Percentiles rank a stretch among this genome's conserved stretches.
These are phyloP conservation scores for Globisporangium heterothallicum DNA, from an alignment of 352 stramenopile species.

Conservation along the genomic window DNA sequence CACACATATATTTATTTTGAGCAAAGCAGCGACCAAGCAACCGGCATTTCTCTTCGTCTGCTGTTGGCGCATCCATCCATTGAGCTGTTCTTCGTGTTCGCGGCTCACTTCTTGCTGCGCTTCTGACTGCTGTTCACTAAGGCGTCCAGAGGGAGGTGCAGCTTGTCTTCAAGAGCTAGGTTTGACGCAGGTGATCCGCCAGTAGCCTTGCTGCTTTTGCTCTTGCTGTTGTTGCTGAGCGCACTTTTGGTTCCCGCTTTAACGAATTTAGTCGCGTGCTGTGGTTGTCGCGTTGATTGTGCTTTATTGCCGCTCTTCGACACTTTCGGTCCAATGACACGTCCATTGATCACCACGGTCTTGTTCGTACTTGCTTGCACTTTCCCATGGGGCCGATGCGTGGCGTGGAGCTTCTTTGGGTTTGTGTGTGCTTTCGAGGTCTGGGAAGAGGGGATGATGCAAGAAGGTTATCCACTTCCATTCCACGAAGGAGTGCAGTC, in stretches of 20 bases:
- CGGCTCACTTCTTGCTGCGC: conserved; percentile 11
- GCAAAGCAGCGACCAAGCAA: neutral
- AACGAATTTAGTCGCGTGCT: conserved; percentile 18
- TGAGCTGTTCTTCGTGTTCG: neutral
- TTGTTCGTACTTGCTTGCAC: conserved; percentile 23
- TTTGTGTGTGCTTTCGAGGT: conserved; percentile 16
- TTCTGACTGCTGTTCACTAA: conserved; percentile 35
- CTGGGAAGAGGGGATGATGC: neutral
- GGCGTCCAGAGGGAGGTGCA: conserved; percentile 60
- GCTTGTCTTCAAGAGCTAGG: conserved; percentile 55
- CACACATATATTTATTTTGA: conserved; percentile 14
- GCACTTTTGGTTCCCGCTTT: neutral
- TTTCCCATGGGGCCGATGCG: conserved; percentile 43
- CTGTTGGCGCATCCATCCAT: neutral
- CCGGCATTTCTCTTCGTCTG: neutral
- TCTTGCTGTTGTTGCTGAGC: conserved; percentile 8
- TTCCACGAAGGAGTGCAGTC: too few relatives aligned
- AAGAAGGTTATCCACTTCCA: too few relatives aligned
- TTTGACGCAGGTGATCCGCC: conserved; percentile 9
- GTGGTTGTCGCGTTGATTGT: conserved; percentile 22
- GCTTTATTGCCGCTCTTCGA: conserved; percentile 17
- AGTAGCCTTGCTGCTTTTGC: neutral
- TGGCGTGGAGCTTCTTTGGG: conserved; percentile 42
- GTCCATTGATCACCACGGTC: conserved; percentile 55
- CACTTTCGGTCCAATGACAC: conserved; percentile 51